phyloP scores from a whole-genome alignment of 306 rosid species.

The Rosa lucieae region DNA sequence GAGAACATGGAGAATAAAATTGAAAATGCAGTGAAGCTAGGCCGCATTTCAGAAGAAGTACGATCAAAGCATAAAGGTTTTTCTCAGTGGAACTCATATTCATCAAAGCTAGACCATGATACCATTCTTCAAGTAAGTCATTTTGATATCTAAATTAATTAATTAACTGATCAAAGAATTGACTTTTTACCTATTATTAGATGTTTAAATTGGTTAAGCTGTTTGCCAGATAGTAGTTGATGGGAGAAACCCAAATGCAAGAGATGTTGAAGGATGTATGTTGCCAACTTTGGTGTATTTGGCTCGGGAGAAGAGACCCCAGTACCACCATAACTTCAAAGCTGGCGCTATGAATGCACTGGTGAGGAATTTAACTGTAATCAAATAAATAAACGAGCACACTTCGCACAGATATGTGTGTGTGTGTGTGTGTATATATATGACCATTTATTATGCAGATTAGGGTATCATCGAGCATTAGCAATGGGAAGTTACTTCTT shows the following conservation, averaged over 20 bases:
- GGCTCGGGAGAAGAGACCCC: conserved; percentile 80
- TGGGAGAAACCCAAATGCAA: conserved; percentile 49
- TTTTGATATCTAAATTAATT: conserved; percentile 27
- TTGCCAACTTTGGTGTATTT: conserved; percentile 67
- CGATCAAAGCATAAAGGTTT: conserved; percentile 44
- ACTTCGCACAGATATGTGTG: too few relatives aligned
- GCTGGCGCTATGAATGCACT: conserved; percentile 86
- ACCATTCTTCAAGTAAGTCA: conserved; percentile 54
- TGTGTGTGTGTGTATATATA: too few relatives aligned
- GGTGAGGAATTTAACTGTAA: conserved; percentile 23
- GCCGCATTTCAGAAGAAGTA: conserved; percentile 49
- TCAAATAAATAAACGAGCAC: too few relatives aligned
- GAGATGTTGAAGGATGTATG: conserved; percentile 44
- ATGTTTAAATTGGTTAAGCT: too few relatives aligned
- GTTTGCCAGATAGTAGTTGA: conserved; percentile 55
- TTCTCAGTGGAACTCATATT: conserved; percentile 56
- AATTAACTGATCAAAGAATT: neutral
- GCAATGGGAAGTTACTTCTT: conserved; percentile 57
- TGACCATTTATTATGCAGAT: conserved; percentile 31
- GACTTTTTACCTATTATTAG: neutral
- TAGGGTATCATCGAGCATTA: conserved; percentile 66
- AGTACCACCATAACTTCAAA: conserved; percentile 63
- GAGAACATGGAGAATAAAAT: conserved; percentile 55
- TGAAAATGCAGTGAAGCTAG: conserved; percentile 35
- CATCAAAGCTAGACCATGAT: conserved; percentile 60